Base-by-base conservation (phyloP, 345 rosid species). In the Gossypium stocksii region DNA sequence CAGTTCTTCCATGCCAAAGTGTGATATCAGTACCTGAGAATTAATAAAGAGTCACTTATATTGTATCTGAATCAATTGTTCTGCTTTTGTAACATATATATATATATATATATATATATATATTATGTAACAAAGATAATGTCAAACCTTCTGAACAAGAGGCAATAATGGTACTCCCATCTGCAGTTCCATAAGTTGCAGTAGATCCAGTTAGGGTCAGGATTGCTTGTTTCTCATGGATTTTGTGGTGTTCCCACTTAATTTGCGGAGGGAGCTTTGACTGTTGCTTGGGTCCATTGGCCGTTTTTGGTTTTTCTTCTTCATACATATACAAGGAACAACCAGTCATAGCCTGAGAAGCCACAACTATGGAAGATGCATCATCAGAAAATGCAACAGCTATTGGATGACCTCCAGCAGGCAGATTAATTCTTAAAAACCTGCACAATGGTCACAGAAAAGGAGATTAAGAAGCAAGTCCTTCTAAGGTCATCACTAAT, bases 1-100 rank as follows among this genome's bases (percentile, higher is more conserved):
- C 99, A 72, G 89, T 89, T 78, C 88, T 90, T 73, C 89, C 99
- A 86, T 95, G 97, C 98, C 99, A 95, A 66, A 95, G 85, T 72
- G 78, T 88, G 75, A 95, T 90, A 87, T 93, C 99, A 81, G 99
- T 95, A 61, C 92, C 99, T 93, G 78, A 54, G 45, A 74, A 78
- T 64, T 45, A 80, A 71, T 46, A 76, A 60, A 76, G 2, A 62
- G 68, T 38, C 6, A 69, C 38, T 54, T 44, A 3, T 23, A 41
- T 71, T 16, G 19, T 45, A 71, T 13, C 52, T 19, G 58, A 56
- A 52, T 14, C 27, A n/a, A 11, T 12, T 54, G 13, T 57, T 9
- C 34, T 9, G 51, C 41, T 53, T 17, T 22, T 34, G 15, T 65
- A 43, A 45, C 4, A 0, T 29, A 45, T 45, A 19, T 19, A 57